These are phyloP conservation scores for Salvia miltiorrhiza DNA, from an alignment of 257 asterid species.

Conservation along the genomic window DNA sequence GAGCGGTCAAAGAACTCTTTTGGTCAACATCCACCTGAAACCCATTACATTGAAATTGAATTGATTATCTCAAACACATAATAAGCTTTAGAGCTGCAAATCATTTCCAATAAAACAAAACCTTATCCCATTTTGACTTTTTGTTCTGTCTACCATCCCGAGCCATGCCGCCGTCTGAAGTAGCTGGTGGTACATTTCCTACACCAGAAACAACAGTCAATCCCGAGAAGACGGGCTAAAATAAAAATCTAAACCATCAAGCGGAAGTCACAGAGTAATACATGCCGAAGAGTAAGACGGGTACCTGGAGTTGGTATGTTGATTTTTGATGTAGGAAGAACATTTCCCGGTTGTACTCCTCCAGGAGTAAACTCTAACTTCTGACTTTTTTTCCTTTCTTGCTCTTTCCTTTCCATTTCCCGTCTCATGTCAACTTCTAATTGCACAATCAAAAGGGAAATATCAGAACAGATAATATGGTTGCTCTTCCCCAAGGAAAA, in stretches of 20 bases:
- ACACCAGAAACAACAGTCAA: slow-evolving; percentile 30
- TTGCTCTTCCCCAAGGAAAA: neutral
- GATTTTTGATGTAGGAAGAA: slow-evolving; percentile 60
- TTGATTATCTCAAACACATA: slow-evolving; percentile 12
- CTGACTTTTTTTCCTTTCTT: slow-evolving; percentile 77
- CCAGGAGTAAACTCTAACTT: slow-evolving; percentile 81
- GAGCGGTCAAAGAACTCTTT: slow-evolving; percentile 35
- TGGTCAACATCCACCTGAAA: slow-evolving; percentile 79
- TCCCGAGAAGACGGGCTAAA: slow-evolving; percentile 23
- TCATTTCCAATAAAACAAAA: slow-evolving; percentile 23
- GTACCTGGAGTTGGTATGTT: slow-evolving; percentile 67
- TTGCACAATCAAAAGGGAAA: slow-evolving; percentile 19
- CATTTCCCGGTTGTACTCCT: slow-evolving; percentile 67
- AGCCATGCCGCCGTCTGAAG: slow-evolving; percentile 38
- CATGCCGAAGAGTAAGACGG: slow-evolving; percentile 7
- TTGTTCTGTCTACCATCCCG: slow-evolving; percentile 90
- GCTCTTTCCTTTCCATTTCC: slow-evolving; percentile 88
- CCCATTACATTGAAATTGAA: slow-evolving; percentile 14
- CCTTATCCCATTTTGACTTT: slow-evolving; percentile 99
- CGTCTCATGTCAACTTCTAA: slow-evolving; percentile 82
- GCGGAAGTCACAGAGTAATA: neutral
- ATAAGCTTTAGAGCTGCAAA: slow-evolving; percentile 6
- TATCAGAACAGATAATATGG: neutral
- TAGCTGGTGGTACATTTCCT: slow-evolving; percentile 33
- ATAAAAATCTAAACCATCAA: neutral